Evolutionary conservation across 2,329 filamentous ascomycete species (phyloP).

Genomic region (Epichloe gansuensis): DNA sequence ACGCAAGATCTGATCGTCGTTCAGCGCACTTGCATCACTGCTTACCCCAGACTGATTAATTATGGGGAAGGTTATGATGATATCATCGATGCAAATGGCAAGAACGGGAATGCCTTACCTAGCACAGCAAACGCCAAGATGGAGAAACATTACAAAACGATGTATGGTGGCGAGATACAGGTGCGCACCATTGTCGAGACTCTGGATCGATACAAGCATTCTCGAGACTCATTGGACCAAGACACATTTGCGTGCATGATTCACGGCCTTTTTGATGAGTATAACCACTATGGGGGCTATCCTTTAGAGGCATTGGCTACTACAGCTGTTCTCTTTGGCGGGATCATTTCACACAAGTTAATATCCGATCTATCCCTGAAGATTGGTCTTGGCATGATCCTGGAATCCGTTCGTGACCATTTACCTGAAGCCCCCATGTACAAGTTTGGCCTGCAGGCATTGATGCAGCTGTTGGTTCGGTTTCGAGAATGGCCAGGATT

Average conservation of each 20-base stretch:
- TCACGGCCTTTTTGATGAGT: slow-evolving; percentile 93
- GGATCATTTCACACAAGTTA: slow-evolving; percentile 87
- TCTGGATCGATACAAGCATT: slow-evolving; percentile 78
- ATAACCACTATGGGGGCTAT: slow-evolving; percentile 88
- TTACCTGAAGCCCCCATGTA: slow-evolving; percentile 81
- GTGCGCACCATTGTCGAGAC: slow-evolving; percentile 76
- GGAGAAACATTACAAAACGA: slow-evolving; percentile 95
- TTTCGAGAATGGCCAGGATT: slow-evolving; percentile 93
- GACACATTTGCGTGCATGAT: slow-evolving; percentile 99
- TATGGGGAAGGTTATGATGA: slow-evolving; percentile 89
- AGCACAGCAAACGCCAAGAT: slow-evolving; percentile 74
- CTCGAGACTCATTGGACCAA: slow-evolving; percentile 70
- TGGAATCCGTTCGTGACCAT: slow-evolving; percentile 88
- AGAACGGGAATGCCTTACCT: slow-evolving; percentile 68
- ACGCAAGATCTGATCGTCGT: slow-evolving; percentile 61
- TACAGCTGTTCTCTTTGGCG: slow-evolving; percentile 90
- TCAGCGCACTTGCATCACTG: slow-evolving; percentile 78
- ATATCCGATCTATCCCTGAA: slow-evolving; percentile 83
- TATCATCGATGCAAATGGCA: slow-evolving; percentile 75
- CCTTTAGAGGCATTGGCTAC: slow-evolving; percentile 92
- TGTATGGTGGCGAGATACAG: slow-evolving; percentile 87
- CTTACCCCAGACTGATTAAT: slow-evolving; percentile 90
- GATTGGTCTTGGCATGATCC: slow-evolving; percentile 90
- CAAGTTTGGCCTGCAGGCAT: slow-evolving; percentile 90
- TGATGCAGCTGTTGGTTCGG: slow-evolving; percentile 74